Percentiles rank a stretch among this genome's conserved stretches.
Conservation (phyloP, 2,329 filamentous ascomycete species). For the Colletotrichum sp. region DNA sequence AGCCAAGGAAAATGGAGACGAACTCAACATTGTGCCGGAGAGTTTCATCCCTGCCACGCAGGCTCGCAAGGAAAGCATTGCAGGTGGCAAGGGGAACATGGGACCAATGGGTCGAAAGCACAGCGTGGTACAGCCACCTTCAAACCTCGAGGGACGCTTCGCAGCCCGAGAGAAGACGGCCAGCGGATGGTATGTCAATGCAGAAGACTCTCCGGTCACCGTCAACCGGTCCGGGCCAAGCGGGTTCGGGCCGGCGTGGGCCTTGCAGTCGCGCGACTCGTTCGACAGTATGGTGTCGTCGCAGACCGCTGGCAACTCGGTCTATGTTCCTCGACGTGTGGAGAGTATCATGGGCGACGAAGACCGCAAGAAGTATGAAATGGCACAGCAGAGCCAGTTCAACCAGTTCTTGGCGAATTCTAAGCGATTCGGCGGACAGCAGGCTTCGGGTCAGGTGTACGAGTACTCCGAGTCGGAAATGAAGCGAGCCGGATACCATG, state of each 20-base stretch:
- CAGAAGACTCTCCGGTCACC: constrained; percentile 57
- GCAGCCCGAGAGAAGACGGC: constrained; percentile 71
- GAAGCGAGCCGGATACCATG: constrained; percentile 17
- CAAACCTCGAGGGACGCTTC: constrained; percentile 80
- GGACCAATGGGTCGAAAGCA: constrained; percentile 49
- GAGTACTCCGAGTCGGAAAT: constrained; percentile 51
- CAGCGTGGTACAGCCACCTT: constrained; percentile 74
- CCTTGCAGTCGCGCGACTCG: constrained; percentile 61
- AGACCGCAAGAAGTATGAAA: constrained; percentile 75
- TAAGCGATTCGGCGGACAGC: constrained; percentile 10
- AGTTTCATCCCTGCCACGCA: constrained; percentile 73
- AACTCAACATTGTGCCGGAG: constrained; percentile 87
- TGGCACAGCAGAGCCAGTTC: constrained; percentile 64
- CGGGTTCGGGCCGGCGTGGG: constrained; percentile 10
- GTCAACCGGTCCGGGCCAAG: constrained; percentile 8
- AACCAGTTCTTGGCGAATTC: constrained; percentile 25
- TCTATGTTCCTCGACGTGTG: constrained; percentile 71
- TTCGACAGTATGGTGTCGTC: constrained; percentile 69
- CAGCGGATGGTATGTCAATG: constrained; percentile 72
- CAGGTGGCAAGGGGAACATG: constrained; percentile 28
- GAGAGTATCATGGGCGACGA: constrained; percentile 82
- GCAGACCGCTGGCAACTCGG: constrained; percentile 60
- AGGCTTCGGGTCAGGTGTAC: constrained; percentile 47
- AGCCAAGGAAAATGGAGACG: constrained; percentile 80
- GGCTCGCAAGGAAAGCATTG: constrained; percentile 45